Base-by-base conservation (phyloP, 2,329 filamentous ascomycete genomes). In the Aspergillus candidus region DNA sequence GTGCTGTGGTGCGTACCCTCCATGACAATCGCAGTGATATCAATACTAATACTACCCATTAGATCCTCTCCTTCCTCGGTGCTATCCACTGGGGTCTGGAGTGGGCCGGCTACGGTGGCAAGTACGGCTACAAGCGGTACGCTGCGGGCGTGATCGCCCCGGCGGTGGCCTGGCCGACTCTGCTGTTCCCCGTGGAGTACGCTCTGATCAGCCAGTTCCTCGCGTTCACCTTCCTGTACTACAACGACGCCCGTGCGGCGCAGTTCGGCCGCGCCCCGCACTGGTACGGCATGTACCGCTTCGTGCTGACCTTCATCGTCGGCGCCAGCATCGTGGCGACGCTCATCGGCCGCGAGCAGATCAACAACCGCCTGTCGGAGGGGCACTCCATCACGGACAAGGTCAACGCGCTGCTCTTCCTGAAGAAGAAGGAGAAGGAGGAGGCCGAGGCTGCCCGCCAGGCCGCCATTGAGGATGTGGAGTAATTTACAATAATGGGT, bases 41-140 rank as follows among this genome's bases (percentile, higher is more conserved):
- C 38, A 46, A 39, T 27, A 46, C 35, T 46, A 15, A 39, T 30
- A 17, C 37, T 32, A 22, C 37, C 38, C 35, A 13, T 50, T 31
- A 85, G 82, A 93, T 95, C 58, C 86, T 95, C 57, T 94, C 89
- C 22, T 96, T 95, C 75, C 79, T 96, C 1, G 91, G 91, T 35
- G 90, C 90, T 30, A 83, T 95, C 58, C 91, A 96, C 68, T 96
- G 91, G 86, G 90, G 90, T 44, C 75, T 95, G 13, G 89, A 95
- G 68, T 94, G 84, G 65, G 86, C 86, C 40, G 72, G 84, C 70
- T 83, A 75, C 65, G 71, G 83, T 67, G 68, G 79, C 60, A 57
- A 77, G 49, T 83, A 86, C 45, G 85, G 87, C 41, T 87, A 85
- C 56, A 81, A 80, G 56, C 84, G 90, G 50, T 96, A 94, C 64